Percentiles rank a stretch among this genome's conserved stretches.
Evolutionary conservation across 306 rosid species (phyloP).

Genomic region (Dicorynia guianensis): DNA sequence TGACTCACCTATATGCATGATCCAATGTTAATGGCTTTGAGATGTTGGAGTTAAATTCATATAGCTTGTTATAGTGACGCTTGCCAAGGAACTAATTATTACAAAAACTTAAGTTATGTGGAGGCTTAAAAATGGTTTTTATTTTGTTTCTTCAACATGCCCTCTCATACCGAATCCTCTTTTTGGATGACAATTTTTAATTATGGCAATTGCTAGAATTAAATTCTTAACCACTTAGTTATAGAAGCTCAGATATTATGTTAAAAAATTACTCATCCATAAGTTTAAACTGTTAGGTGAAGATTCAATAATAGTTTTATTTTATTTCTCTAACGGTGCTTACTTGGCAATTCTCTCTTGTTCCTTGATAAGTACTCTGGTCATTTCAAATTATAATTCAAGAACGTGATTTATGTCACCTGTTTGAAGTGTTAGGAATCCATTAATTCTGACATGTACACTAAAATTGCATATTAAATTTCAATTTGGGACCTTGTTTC

Average conservation of each 20-base stretch:
- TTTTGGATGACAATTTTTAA: too few relatives aligned
- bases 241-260: too few relatives aligned
- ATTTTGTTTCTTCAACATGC: too few relatives aligned
- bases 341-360: neutral
- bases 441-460: neutral
- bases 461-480: slow-evolving; percentile 1
- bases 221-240: too few relatives aligned
- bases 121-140: too few relatives aligned
- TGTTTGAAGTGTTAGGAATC: neutral
- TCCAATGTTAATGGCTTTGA: slow-evolving; percentile 20
- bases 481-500: slow-evolving; percentile 15
- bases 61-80: neutral
- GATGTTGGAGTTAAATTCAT: slow-evolving; percentile 8
- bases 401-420: neutral
- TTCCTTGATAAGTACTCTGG: neutral
- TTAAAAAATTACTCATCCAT: too few relatives aligned
- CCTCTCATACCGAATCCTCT: too few relatives aligned
- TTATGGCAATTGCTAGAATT: too few relatives aligned
- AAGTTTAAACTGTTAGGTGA: too few relatives aligned
- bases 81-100: neutral
- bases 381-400: neutral
- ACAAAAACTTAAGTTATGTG: too few relatives aligned
- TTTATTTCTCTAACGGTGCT: neutral
- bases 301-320: too few relatives aligned
- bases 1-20: neutral